Evolutionary conservation across 2,329 filamentous ascomycete species (phyloP), one percentile per base, ranked within the genome.

Genomic region (Diaporthe batatas): DNA sequence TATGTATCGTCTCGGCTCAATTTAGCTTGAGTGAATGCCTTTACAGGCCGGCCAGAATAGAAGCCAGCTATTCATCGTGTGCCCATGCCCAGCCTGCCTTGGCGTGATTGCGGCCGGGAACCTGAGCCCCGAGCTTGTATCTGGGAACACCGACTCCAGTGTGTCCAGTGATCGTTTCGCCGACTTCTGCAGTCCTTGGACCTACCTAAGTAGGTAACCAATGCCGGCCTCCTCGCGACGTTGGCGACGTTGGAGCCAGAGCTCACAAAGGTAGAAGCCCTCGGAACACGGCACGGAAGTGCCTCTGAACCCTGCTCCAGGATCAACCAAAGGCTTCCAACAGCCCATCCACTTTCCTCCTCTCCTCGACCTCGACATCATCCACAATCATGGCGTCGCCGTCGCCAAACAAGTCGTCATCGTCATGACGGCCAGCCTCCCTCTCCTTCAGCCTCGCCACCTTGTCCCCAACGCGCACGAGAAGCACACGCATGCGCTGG

Each of bases 401-500:
- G 34, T 71, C 76, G 8, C 73, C 74, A n/a, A 76, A 76, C 16
- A 62, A 62, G 11, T 47, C 71, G 12, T 54, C 65, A 4, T 64
- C 58, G 14, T 62, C 62, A 12, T 62, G 16, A 10, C 6, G 39
- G 47, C 32, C 53, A 21, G 58, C 72, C 53, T 39, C 74, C 23
- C 72, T 49, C 34, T 78, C 77, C 8, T 82, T 79, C 21, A 88
- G 72, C 71, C 79, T 78, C 16, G 81, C 83, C 1, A 92, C 83
- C 25, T 88, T 85, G 2, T 86, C 88, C 6, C 86, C 86, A 0
- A 92, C 90, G 34, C 91, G 85, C 0, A 87, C 86, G 70, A 92
- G 84, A 74, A 94, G 81, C 75, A 91, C 84, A 44, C 91, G 87
- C 87, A 92, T 93, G 75, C 87, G 88, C 79, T 91, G 88, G 70